These are phyloP conservation scores for Nemania sp. DNA, from an alignment of 2,329 filamentous ascomycete genomes.

Conservation along the genomic window DNA sequence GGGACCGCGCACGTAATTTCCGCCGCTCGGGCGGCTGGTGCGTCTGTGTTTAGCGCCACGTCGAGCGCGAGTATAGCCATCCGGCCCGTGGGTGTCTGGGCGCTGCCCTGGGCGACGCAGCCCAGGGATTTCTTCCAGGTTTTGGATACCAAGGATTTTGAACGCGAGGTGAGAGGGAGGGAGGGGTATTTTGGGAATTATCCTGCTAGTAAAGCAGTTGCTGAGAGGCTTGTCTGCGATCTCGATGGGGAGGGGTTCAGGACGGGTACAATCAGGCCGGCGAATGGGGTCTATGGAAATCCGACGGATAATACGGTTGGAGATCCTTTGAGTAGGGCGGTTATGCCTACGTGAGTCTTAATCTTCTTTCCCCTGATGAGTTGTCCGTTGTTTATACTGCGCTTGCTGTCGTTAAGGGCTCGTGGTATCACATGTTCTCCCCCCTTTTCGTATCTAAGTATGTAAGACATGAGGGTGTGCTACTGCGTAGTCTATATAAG, in stretches of 20 bases:
- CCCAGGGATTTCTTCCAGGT: conserved; percentile 50
- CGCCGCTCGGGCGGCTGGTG: conserved; percentile 50
- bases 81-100: conserved; percentile 40
- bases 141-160: conserved; percentile 50
- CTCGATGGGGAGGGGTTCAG: conserved; percentile 45
- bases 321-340: conserved; percentile 43
- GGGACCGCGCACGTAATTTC: conserved; percentile 54
- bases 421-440: background rate
- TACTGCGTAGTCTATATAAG: background rate
- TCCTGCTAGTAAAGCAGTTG: conserved; percentile 53
- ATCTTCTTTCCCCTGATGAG: background rate
- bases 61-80: conserved; percentile 54
- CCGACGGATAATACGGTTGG: conserved; percentile 52
- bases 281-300: conserved; percentile 57
- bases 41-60: conserved; percentile 56
- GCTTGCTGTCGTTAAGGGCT: background rate
- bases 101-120: conserved; percentile 43
- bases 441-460: too few species aligned
- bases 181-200: conserved; percentile 55
- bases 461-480: too few species aligned
- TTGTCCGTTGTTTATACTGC: too few species aligned
- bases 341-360: conserved; percentile 48
- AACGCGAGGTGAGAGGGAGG: conserved; percentile 44
- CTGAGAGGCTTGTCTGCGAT: conserved; percentile 53
- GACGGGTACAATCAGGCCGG: conserved; percentile 56